Percentiles rank a stretch among this genome's conserved stretches.
Evolutionary conservation across 2,329 filamentous ascomycete species (phyloP).

Genomic region (Colletotrichum kahawae): DNA sequence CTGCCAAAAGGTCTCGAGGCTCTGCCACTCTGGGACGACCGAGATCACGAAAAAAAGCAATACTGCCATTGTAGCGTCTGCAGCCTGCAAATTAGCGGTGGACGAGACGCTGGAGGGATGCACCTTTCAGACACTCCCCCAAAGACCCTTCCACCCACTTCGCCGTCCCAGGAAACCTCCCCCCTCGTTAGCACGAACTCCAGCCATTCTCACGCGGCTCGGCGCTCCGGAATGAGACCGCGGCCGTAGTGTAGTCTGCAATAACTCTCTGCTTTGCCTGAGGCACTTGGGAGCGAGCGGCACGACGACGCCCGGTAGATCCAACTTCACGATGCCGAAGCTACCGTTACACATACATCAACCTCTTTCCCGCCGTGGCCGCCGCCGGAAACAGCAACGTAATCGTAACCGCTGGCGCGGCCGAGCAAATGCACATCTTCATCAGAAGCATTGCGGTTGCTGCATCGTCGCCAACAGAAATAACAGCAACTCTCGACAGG

Average conservation of each 20-base stretch:
- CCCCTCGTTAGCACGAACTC: constrained; percentile 5
- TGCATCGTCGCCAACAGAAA: constrained; percentile 14
- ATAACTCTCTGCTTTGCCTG: neutral
- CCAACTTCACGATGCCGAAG: neutral
- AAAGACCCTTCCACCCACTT: constrained; percentile 7
- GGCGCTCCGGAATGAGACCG: neutral
- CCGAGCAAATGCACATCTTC: constrained; percentile 1
- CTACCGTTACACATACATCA: neutral
- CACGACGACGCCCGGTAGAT: neutral
- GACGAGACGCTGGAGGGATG: neutral
- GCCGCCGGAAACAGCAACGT: neutral
- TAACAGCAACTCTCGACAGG: neutral
- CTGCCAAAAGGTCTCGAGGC: neutral
- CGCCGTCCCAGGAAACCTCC: neutral
- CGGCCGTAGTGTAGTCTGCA: neutral
- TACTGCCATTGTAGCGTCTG: neutral
- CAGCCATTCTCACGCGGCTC: neutral
- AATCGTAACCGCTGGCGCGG: neutral
- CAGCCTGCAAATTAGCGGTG: constrained; percentile 14
- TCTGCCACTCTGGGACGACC: neutral
- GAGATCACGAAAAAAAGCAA: constrained; percentile 1
- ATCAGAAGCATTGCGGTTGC: neutral
- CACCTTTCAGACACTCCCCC: neutral
- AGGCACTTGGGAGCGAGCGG: neutral
- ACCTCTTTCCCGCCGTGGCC: neutral